Evolutionary conservation across 768 basidiomycete species (phyloP), one percentile per base, ranked within the genome.

Genomic region (Serendipita sp.): DNA sequence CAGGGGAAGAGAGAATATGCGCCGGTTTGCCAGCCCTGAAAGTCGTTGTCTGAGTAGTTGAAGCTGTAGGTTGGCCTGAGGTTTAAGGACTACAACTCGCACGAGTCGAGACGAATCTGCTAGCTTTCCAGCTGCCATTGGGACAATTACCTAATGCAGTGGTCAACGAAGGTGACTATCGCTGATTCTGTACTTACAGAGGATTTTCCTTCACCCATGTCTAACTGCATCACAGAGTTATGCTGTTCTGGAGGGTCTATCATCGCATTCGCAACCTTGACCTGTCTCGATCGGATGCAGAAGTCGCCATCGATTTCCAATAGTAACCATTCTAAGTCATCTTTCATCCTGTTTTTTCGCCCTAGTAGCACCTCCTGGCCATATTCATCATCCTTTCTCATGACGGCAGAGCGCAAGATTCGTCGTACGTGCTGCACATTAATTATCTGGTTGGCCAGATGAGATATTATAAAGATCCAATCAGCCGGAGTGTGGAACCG

Each of bases 191-290:
- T 13, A 41, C 24, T 45, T 5, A 80, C 80, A 2, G 76, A 74
- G 10, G 79, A 77, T 66, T 83, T 82, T 1, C 82, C 83, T 65
- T 83, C 82, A 2, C 82, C 82, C 82, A 83, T 83, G 58, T 83
- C 81, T 15, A 83, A 75, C 46, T 83, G 81, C 34, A 79, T 71
- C 3, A 74, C 70, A 0, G 77, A 76, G 58, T 78, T 83, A 3
- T 67, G 10, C 1, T 66, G 65, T 0, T 71, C 74, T 1, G 63
- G 64, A 0, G 83, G 80, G 0, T 68, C 62, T 32, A 80, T 78
- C 82, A 83, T 82, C 56, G 80, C 75, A 2, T 68, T 63, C 1
- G 80, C 78, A 8, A 83, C 70, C 0, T 70, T 60, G 0, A 70
- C 70, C 65, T 83, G 82, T 13, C 80, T 68, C 0, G 74, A 72